A percentile compares a stretch with the other conserved stretches of the same genome.
These are phyloP conservation scores for Diutina neorugosa DNA, from an alignment of 1,139 yeast species.

Conservation along the genomic window DNA sequence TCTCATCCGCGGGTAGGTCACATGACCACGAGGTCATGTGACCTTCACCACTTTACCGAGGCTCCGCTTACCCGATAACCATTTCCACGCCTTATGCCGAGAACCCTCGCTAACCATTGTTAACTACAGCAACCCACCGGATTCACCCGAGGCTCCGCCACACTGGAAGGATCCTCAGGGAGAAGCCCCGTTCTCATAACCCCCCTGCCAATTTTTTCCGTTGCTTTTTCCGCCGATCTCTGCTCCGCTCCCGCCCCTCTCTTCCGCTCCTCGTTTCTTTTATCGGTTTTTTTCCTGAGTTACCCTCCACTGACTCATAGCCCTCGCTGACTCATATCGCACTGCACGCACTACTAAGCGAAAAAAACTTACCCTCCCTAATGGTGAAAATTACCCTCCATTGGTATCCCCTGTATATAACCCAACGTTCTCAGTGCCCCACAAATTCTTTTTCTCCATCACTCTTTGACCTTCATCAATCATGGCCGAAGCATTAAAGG, in stretches of 20 bases:
- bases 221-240: too few species aligned
- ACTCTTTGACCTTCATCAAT: background rate
- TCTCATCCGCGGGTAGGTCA: too few species aligned
- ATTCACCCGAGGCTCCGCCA: too few species aligned
- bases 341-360: too few species aligned
- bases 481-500: slow-evolving; percentile 60
- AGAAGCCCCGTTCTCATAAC: background rate
- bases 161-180: too few species aligned
- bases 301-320: background rate
- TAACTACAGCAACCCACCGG: too few species aligned
- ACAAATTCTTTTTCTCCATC: background rate
- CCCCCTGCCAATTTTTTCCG: background rate
- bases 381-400: background rate
- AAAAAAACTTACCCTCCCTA: background rate
- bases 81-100: too few species aligned
- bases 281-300: background rate
- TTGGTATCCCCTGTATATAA: background rate
- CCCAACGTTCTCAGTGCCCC: background rate
- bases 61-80: too few species aligned
- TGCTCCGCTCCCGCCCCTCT: background rate
- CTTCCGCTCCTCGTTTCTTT: background rate
- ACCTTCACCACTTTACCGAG: background rate
- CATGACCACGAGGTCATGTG: background rate
- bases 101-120: too few species aligned
- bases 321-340: too few species aligned